phyloP scores from a whole-genome alignment of 768 basidiomycete genomes.

The Termitomyces sp. region DNA sequence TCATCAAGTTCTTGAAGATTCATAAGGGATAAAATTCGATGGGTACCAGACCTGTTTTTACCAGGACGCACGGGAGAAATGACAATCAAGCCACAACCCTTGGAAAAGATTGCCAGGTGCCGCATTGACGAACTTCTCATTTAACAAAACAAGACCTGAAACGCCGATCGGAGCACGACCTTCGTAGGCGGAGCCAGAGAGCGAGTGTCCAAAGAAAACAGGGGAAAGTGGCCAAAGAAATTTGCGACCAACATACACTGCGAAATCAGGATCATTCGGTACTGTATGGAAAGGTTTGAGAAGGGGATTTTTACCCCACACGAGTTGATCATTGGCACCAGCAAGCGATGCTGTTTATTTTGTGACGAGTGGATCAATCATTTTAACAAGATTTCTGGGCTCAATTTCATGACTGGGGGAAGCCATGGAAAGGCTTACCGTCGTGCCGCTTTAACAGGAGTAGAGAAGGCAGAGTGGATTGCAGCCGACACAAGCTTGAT shows the following conservation, averaged over 20 bases:
- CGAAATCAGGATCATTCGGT: background rate
- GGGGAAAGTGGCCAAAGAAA: background rate
- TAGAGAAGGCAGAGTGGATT: background rate
- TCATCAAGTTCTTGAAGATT: background rate
- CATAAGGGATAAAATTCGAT: background rate
- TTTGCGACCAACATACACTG: background rate
- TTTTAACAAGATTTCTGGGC: background rate
- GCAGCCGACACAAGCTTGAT: background rate
- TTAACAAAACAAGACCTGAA: background rate
- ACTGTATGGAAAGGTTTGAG: background rate
- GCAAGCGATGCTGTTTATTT: background rate
- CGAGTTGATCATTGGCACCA: background rate
- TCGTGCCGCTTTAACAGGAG: background rate
- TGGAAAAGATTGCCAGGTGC: background rate
- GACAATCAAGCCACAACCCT: background rate
- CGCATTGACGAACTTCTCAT: background rate
- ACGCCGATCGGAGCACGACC: background rate
- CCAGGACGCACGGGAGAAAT: background rate
- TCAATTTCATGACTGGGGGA: background rate
- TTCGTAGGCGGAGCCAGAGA: background rate
- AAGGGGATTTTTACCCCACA: background rate
- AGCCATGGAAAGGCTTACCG: background rate
- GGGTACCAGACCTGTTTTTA: background rate
- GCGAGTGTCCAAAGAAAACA: background rate
- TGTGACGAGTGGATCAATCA: background rate